Evolutionary conservation across 768 basidiomycete genomes (phyloP), one percentile per base, ranked within the genome.

Genomic region (Leccinum pellstonianum): DNA sequence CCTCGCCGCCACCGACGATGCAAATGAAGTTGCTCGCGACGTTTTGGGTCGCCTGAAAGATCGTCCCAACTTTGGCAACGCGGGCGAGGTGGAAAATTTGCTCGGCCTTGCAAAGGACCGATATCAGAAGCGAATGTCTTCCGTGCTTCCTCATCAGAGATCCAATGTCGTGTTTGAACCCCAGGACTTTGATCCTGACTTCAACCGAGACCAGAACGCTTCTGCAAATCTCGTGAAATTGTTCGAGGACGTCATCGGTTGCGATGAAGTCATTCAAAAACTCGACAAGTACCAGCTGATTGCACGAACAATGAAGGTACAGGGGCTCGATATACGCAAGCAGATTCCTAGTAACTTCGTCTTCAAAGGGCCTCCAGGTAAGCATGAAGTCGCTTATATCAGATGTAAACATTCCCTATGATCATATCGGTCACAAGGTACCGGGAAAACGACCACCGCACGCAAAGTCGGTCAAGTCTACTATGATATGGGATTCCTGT

Each of bases 331-430:
- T 60, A 70, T 77, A 19, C 76, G 80, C 4, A 75, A 80, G n/a
- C 74, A 78, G 15, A 80, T 88, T 43, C 86, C 87, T 0, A 87
- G 71, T n/a, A 78, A 78, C 46, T 90, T 88, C 53, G 73, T 89
- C 2, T 88, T 90, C 77, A 88, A 86, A 64, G 87, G 88, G 0
- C 88, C 87, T 5, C 88, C 87, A 60, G 87, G 83, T 86, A 66
- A 64, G 76, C 67, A 19, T 1, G 47, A 21, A 1, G 17, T 25
- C 1, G 29, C 8, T 1, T 31, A 9, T 31, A 9, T 1, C 11
- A 6, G 17, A 10, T 25, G 10, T 33, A 2, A 12, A 23, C 0
- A 17, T 38, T 11, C 5, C 61, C 7, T 14, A 35, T 35, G 5
- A 65, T 29, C 29, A 29, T 37, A 19, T 51, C 10, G n/a, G 11